These are phyloP conservation scores for Diaporthe destruens DNA, from an alignment of 2,329 filamentous ascomycete species.

Conservation along the genomic window DNA sequence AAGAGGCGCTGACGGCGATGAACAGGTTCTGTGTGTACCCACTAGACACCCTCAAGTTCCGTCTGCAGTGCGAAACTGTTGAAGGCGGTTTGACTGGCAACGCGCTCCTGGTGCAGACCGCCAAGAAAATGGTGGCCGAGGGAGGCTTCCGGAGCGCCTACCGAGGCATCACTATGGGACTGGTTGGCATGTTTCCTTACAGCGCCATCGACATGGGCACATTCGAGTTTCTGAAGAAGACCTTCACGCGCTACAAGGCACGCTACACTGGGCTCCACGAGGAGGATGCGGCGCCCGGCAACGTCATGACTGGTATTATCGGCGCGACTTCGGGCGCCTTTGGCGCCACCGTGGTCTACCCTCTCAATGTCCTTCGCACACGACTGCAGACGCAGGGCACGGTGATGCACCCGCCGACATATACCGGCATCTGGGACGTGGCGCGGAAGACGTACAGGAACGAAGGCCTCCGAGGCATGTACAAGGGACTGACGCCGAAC, in stretches of 20 bases:
- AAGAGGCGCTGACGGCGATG: constrained; percentile 38
- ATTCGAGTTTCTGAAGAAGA: constrained; percentile 90
- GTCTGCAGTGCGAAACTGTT: constrained; percentile 94
- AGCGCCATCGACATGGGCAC: constrained; percentile 96
- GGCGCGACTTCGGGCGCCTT: constrained; percentile 93
- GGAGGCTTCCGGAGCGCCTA: constrained; percentile 85
- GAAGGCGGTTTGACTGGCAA: constrained; percentile 87
- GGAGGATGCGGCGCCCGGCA: constrained; percentile 84
- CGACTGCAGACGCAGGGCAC: constrained; percentile 95
- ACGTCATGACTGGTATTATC: constrained; percentile 87
- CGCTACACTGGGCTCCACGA: constrained; percentile 78
- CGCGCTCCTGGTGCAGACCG: constrained; percentile 83
- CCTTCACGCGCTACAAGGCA: constrained; percentile 78
- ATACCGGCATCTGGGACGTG: constrained; percentile 92
- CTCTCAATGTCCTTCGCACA: constrained; percentile 92
- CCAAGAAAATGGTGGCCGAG: constrained; percentile 85
- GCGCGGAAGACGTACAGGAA: constrained; percentile 83
- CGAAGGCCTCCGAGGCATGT: constrained; percentile 88
- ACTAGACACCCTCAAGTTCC: constrained; percentile 84
- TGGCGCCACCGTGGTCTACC: constrained; percentile 94
- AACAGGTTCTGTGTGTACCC: constrained; percentile 90
- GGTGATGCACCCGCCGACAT: constrained; percentile 88
- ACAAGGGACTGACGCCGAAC: constrained; percentile 95
- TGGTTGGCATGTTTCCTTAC: constrained; percentile 97
- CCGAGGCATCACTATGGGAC: constrained; percentile 91